Evolutionary conservation across 805 yeast species (phyloP).

Genomic region (Candida pseudoglaebosa): DNA sequence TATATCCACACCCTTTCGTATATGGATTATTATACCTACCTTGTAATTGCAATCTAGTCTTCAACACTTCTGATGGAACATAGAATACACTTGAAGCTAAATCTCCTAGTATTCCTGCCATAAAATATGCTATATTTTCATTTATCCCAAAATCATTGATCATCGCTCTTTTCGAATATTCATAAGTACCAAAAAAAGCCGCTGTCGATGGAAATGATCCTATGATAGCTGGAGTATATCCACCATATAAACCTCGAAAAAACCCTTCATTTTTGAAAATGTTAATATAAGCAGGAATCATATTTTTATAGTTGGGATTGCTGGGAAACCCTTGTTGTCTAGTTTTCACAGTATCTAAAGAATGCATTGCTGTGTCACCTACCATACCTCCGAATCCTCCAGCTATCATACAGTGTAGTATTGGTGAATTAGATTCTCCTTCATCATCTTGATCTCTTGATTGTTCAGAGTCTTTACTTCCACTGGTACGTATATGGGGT

Average conservation of each 20-base stretch:
- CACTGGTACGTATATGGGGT: constrained; percentile 5
- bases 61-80: constrained; percentile 93
- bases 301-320: constrained; percentile 62
- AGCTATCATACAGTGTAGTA: constrained; percentile 67
- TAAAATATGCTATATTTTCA: constrained; percentile 74
- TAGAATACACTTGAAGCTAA: constrained; percentile 82
- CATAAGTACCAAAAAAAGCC: constrained; percentile 90
- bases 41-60: constrained; percentile 89
- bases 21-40: constrained; percentile 78
- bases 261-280: constrained; percentile 85
- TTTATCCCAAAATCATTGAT: constrained; percentile 61
- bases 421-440: constrained; percentile 30
- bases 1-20: constrained; percentile 74
- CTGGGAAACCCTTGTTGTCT: constrained; percentile 92
- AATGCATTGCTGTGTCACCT: constrained; percentile 92
- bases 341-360: constrained; percentile 93
- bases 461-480: neutral
- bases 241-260: constrained; percentile 81
- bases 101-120: constrained; percentile 93
- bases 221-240: constrained; percentile 84
- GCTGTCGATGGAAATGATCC: constrained; percentile 95
- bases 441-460: constrained; percentile 4
- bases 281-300: constrained; percentile 71
- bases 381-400: constrained; percentile 95
- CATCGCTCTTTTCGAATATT: constrained; percentile 66